Evolutionary conservation across 345 rosid species (phyloP).

Genomic region (Eucalyptus tenuipes): DNA sequence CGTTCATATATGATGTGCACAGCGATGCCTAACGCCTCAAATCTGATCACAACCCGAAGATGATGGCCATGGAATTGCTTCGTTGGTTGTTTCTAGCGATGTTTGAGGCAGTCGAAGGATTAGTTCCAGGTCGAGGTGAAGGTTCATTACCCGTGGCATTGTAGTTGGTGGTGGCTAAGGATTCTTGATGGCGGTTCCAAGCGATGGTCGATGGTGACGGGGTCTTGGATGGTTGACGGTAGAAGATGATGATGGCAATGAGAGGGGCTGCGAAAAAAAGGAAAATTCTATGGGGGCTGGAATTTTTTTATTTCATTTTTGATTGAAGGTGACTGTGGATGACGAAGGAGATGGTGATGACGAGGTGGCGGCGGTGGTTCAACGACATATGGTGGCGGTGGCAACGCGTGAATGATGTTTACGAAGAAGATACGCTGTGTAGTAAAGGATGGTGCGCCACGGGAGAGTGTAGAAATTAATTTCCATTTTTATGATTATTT

Average conservation of each 20-base stretch:
- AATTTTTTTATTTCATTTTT: fast-evolving
- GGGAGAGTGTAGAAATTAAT: background rate
- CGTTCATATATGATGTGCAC: no score
- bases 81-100: background rate
- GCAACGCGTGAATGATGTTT: background rate
- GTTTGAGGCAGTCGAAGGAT: background rate
- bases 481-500: no score
- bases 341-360: background rate
- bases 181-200: background rate
- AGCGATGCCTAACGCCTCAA: no score
- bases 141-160: background rate
- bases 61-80: no score
- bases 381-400: background rate
- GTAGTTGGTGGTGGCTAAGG: fast-evolving
- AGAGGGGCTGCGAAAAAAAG: background rate
- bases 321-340: background rate
- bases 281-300: background rate
- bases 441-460: background rate
- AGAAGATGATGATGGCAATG: background rate
- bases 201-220: background rate
- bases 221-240: background rate
- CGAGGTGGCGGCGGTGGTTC: background rate
- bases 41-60: no score
- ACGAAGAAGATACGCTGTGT: background rate
- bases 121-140: background rate